Conservation (phyloP, 345 rosid species). For the Pseudoturritis turrita region DNA sequence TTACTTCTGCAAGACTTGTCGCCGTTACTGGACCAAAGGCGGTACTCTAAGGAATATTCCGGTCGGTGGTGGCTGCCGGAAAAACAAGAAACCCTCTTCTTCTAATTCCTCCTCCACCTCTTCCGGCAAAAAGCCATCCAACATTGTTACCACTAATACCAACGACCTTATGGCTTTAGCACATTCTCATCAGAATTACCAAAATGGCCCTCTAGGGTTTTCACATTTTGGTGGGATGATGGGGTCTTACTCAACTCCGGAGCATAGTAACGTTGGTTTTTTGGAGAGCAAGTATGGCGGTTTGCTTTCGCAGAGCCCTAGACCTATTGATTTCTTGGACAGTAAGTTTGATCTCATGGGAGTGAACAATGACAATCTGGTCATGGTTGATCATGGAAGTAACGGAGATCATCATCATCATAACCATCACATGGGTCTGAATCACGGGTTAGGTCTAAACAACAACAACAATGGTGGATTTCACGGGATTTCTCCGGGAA, state of each 20-base stretch:
- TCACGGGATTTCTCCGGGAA: conserved; percentile 20
- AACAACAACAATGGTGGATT: conserved; percentile 21
- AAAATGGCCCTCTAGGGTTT: conserved; percentile 17
- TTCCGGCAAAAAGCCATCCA: conserved; percentile 44
- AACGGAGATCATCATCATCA: conserved; percentile 25
- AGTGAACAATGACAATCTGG: conserved; percentile 23
- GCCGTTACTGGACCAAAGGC: conserved; percentile 99
- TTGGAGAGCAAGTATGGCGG: conserved; percentile 33
- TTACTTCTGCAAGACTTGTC: conserved; percentile 95
- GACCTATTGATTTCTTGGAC: conserved; percentile 38
- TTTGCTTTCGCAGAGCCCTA: conserved; percentile 25
- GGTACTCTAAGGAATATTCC: conserved; percentile 95
- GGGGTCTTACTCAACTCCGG: conserved; percentile 24
- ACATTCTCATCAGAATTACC: conserved; percentile 32
- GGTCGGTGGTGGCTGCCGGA: conserved; percentile 94
- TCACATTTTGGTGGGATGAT: conserved; percentile 27
- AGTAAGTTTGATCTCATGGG: conserved; percentile 34
- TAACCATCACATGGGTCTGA: conserved; percentile 15
- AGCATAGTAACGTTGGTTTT: conserved; percentile 26
- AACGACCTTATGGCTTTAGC: conserved; percentile 29
- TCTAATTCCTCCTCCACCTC: conserved; percentile 32
- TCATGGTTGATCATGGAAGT: conserved; percentile 28
- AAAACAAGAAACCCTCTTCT: conserved; percentile 61
- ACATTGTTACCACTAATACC: conserved; percentile 30
- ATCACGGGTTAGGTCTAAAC: conserved; percentile 27